Base-by-base conservation (phyloP, 768 basidiomycete genomes). In the Mycena pura region DNA sequence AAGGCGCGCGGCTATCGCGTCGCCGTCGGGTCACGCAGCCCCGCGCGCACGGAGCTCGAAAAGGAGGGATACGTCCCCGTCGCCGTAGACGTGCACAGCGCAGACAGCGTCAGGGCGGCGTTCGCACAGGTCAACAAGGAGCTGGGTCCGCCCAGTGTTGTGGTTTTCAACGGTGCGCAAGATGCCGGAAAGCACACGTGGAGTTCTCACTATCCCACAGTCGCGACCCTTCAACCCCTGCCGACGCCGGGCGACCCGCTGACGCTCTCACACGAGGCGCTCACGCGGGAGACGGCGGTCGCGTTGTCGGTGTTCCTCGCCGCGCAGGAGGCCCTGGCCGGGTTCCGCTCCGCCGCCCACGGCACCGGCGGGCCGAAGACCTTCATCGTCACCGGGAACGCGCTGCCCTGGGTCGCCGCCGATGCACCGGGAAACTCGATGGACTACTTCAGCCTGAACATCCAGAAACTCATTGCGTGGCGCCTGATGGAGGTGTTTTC, bases 91-190 rank as follows among this genome's bases (percentile, higher is more conserved):
- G 77, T 77, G 22, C 70, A 68, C 22, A 60, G 69, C 27, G 68
- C 66, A 0, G 68, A 66, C 17, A 76, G 78, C 21, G 73, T 82
- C 45, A 62, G 55, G 24, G 48, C 63, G 0, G 80, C 77, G 1
- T 83, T 84, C 63, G 69, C 70, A n/a, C 48, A 62, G 34, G 76
- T 79, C 13, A 63, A 74, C 24, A 67, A 70, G 40, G 68, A 71
- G 11, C 76, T 83, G 46, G 83, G 80, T 7, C 70, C 75, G 13
- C 65, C 82, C 5, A 82, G 80, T 43, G 69, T 82, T 41, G 80
- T 84, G 6, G 69, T 82, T 36, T 82, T 77, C 63, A 84, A 83
- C 58, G 82, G 82, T 61, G 71, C 61, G 38, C n/a, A n/a, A n/a
- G n/a, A n/a, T n/a, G n/a, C n/a, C n/a, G n/a, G n/a, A n/a, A n/a